These are phyloP conservation scores for Ceratopteris richardii DNA, from an alignment of 75 land plant species.

Conservation along the genomic window DNA sequence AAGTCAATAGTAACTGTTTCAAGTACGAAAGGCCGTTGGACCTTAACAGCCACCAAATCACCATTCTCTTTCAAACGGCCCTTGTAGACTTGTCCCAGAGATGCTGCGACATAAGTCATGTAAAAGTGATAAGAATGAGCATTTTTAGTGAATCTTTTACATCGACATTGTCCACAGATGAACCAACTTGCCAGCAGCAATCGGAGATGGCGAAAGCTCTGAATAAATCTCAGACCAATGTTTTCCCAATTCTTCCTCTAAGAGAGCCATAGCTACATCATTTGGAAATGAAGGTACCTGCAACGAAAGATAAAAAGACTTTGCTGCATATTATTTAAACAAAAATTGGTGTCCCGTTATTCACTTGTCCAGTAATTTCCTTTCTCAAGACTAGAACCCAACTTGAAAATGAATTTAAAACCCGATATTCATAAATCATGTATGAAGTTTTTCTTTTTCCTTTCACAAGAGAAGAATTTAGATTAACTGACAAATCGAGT, in stretches of 20 bases:
- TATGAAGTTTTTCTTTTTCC: too few relatives aligned
- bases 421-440: too few relatives aligned
- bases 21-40: conserved; percentile 96
- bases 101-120: conserved; percentile 57
- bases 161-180: neutral
- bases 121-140: neutral
- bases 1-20: conserved; percentile 98
- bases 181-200: conserved; percentile 81
- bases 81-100: conserved; percentile 97
- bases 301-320: conserved; percentile 7
- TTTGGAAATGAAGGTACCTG: conserved; percentile 99
- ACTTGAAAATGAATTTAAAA: too few relatives aligned
- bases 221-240: conserved; percentile 90
- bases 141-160: too few relatives aligned
- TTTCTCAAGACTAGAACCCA: too few relatives aligned
- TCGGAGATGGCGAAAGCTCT: conserved; percentile 91
- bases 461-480: too few relatives aligned
- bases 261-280: conserved; percentile 92
- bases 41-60: conserved; percentile 95
- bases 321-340: neutral
- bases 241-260: conserved; percentile 84
- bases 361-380: too few relatives aligned
- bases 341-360: too few relatives aligned
- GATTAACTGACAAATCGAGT: too few relatives aligned
- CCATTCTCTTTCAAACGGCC: conserved; percentile 89